Percentiles rank a stretch among this genome's conserved stretches.
Evolutionary conservation across 352 stramenopile species (phyloP).

Genomic region (Globisporangium sylvaticum): DNA sequence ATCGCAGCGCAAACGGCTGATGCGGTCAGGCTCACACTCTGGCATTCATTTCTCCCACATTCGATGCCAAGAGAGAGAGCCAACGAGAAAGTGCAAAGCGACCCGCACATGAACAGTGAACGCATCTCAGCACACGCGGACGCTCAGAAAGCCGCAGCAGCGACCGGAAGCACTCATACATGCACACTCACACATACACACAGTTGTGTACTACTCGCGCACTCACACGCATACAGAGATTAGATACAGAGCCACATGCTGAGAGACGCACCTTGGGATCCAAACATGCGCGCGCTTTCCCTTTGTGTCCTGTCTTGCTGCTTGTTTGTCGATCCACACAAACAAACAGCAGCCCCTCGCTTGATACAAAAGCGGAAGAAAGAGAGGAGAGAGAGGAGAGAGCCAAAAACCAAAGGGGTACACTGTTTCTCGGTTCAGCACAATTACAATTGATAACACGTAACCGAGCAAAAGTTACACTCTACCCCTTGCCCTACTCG

Average conservation of each 20-base stretch:
- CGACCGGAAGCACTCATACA: neutral
- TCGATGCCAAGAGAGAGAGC: neutral
- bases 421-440: neutral
- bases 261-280: slow-evolving; percentile 21
- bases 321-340: neutral
- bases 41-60: too few species aligned
- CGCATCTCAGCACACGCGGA: neutral
- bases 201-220: neutral
- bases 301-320: neutral
- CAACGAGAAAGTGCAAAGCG: neutral
- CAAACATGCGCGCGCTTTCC: slow-evolving; percentile 13
- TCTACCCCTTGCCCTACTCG: neutral
- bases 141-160: neutral
- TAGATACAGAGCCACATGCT: neutral
- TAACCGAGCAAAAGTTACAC: neutral
- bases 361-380: neutral
- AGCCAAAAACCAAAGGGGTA: neutral
- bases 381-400: too few species aligned
- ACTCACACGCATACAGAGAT: neutral
- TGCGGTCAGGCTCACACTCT: too few species aligned
- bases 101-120: neutral
- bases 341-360: neutral
- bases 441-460: too few species aligned
- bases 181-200: neutral
- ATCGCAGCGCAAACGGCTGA: too few species aligned